Conservation (phyloP, 164 flowering plant genomes). For the Dillenia suffruticosa region DNA sequence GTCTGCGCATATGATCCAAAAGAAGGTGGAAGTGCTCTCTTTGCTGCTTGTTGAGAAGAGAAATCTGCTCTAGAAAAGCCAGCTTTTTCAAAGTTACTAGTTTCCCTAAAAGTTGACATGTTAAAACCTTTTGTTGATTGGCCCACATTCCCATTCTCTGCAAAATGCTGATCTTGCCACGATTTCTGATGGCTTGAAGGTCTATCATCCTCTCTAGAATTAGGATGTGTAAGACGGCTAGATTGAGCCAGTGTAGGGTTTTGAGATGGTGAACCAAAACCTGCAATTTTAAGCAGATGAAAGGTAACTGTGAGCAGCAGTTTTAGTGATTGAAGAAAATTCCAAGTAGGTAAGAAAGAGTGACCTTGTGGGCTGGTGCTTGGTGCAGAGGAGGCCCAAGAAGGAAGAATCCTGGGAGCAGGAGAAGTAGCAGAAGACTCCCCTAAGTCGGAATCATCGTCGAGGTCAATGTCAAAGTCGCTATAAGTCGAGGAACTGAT, state of each 20-base stretch:
- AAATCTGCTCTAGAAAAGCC: constrained; percentile 17
- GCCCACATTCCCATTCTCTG: constrained; percentile 17
- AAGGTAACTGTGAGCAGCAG: too few species aligned
- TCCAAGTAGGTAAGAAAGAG: neutral
- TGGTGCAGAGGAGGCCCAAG: constrained; percentile 34
- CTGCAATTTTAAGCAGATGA: constrained; percentile 24
- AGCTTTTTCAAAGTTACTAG: constrained; percentile 18
- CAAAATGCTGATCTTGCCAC: constrained; percentile 9
- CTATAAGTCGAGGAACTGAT: constrained; percentile 70
- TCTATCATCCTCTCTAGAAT: constrained; percentile 9
- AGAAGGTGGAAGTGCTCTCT: constrained; percentile 54
- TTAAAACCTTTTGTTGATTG: constrained; percentile 9
- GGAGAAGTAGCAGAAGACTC: constrained; percentile 17
- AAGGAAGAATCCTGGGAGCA: constrained; percentile 41
- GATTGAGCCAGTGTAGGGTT: constrained; percentile 15
- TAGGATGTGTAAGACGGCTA: constrained; percentile 12
- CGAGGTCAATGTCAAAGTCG: constrained; percentile 31
- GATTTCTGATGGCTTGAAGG: constrained; percentile 8
- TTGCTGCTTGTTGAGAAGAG: constrained; percentile 32
- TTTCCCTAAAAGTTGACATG: constrained; percentile 1
- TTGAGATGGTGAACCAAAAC: constrained; percentile 23
- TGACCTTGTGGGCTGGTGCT: constrained; percentile 17
- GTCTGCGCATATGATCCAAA: constrained; percentile 24
- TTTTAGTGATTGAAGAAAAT: neutral
- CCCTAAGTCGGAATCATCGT: constrained; percentile 14